Evolutionary conservation across 2,329 filamentous ascomycete genomes (phyloP).

Genomic region (Aspergillus thermomutatus): DNA sequence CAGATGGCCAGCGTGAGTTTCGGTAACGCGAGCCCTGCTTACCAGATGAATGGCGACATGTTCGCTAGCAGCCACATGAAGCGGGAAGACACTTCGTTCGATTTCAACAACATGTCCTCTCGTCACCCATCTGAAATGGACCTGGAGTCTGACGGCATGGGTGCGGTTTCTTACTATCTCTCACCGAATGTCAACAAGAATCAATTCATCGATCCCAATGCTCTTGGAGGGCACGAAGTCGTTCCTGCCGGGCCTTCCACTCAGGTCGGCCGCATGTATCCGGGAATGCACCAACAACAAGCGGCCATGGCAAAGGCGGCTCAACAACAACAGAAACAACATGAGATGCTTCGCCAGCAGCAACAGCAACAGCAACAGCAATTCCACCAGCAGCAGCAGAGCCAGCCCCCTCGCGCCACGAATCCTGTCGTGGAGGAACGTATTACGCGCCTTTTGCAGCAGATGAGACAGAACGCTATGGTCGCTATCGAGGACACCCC

Average conservation of each 20-base stretch:
- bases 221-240: conserved; percentile 63
- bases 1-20: conserved; percentile 48
- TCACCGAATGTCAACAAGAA: conserved; percentile 43
- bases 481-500: conserved; percentile 49
- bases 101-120: conserved; percentile 65
- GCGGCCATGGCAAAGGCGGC: conserved; percentile 73
- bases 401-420: conserved; percentile 39
- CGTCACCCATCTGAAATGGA: conserved; percentile 57
- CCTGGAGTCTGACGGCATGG: conserved; percentile 67
- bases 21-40: conserved; percentile 33
- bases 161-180: conserved; percentile 65
- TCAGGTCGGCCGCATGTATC: conserved; percentile 73
- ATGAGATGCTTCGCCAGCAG: conserved; percentile 58
- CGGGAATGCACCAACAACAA: conserved; percentile 88
- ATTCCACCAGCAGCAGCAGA: conserved; percentile 24
- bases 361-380: conserved; percentile 42
- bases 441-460: conserved; percentile 86
- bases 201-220: conserved; percentile 70
- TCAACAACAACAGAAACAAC: conserved; percentile 60
- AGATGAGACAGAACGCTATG: conserved; percentile 76
- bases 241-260: conserved; percentile 49
- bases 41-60: conserved; percentile 56
- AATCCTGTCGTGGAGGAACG: conserved; percentile 84
- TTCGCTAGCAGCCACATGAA: conserved; percentile 51
- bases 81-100: conserved; percentile 49